These are phyloP conservation scores for Francoa sonchifolia DNA, from an alignment of 441 rosid genomes.

Conservation along the genomic window DNA sequence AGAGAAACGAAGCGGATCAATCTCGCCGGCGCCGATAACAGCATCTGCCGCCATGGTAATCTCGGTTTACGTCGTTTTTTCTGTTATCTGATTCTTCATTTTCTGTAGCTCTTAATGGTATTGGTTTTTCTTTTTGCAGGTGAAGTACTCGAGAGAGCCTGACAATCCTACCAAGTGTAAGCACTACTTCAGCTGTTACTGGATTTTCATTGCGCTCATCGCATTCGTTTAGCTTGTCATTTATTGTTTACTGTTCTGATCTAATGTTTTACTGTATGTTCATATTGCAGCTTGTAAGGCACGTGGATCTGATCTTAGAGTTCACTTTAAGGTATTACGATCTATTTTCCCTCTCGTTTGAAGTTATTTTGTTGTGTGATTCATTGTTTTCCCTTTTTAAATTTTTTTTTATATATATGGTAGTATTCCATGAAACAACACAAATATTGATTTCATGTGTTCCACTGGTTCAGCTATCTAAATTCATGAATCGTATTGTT, in stretches of 20 bases:
- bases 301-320: slow-evolving; percentile 59
- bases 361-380: background rate
- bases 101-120: background rate
- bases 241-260: background rate
- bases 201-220: background rate
- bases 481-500: too few species aligned
- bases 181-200: too few species aligned
- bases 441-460: too few species aligned
- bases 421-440: too few species aligned
- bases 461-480: too few species aligned
- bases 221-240: too few species aligned
- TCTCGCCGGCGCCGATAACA: background rate
- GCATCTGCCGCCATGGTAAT: background rate
- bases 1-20: too few species aligned
- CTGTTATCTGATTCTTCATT: background rate
- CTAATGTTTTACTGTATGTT: background rate
- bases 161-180: slow-evolving; percentile 62
- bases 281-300: slow-evolving; percentile 57
- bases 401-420: too few species aligned
- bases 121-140: slow-evolving; percentile 22
- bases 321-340: slow-evolving; percentile 57
- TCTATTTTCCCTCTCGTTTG: too few species aligned
- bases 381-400: background rate
- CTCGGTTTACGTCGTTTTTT: background rate
- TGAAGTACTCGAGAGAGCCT: slow-evolving; percentile 73